phyloP scores from a whole-genome alignment of 1,284 basidiomycete genomes.

The Wolfiporia cocos region DNA sequence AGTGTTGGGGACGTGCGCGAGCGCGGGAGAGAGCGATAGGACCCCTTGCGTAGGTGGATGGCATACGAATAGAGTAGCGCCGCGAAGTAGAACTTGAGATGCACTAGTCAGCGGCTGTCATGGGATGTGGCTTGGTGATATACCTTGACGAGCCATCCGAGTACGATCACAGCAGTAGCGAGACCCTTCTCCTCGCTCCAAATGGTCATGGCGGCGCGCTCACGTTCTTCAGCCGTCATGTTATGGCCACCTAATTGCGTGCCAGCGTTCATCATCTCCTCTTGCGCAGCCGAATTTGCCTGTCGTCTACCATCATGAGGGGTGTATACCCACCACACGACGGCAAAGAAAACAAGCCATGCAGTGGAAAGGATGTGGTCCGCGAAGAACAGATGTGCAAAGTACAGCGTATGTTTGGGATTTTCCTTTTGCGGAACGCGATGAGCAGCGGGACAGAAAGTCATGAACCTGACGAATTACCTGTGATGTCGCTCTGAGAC shows the following conservation, averaged over 20 bases:
- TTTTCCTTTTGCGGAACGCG: conserved; percentile 61
- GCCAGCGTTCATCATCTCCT: conserved; percentile 66
- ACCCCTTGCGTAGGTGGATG: conserved; percentile 85
- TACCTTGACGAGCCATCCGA: conserved; percentile 91
- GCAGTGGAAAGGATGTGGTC: conserved; percentile 92
- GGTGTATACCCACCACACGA: conserved; percentile 86
- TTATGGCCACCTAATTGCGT: conserved; percentile 30
- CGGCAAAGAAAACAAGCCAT: conserved; percentile 89
- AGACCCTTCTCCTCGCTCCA: conserved; percentile 90
- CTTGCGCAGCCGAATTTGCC: conserved; percentile 81
- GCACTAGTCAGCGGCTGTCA: background rate
- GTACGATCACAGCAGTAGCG: conserved; percentile 70
- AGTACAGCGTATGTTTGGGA: conserved; percentile 77
- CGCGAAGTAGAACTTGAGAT: conserved; percentile 83
- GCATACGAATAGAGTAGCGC: conserved; percentile 92
- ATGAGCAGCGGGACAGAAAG: conserved; percentile 17
- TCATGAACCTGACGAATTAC: too few species aligned
- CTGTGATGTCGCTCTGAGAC: conserved; percentile 77
- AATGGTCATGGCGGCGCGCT: conserved; percentile 67
- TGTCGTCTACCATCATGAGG: conserved; percentile 85
- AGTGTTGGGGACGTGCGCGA: conserved; percentile 34
- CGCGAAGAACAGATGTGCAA: conserved; percentile 88
- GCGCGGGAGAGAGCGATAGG: conserved; percentile 80
- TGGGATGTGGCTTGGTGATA: background rate
- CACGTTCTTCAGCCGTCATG: conserved; percentile 60